These are phyloP conservation scores for Amanita polypyramis DNA, from an alignment of 768 basidiomycete species.

Conservation along the genomic window DNA sequence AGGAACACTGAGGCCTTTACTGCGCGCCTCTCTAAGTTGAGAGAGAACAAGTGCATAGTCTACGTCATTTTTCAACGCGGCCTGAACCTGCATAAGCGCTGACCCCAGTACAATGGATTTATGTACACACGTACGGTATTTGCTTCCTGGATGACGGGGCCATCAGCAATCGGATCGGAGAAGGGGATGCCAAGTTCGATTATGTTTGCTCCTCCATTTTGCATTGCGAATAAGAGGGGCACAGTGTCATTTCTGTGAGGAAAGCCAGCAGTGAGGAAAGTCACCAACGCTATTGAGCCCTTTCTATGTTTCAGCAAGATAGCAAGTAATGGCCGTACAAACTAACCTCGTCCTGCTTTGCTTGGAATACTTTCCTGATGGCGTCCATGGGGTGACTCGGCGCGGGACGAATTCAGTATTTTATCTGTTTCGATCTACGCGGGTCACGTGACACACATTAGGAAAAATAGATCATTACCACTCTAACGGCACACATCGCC, in stretches of 20 bases:
- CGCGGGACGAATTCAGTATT: slow-evolving; percentile 11
- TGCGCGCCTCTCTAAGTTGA: slow-evolving; percentile 68
- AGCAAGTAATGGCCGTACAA: no score
- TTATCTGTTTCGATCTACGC: slow-evolving; percentile 12
- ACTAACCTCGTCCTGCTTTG: slow-evolving; percentile 46
- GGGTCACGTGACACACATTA: slow-evolving; percentile 15
- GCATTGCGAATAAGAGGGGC: slow-evolving; percentile 82
- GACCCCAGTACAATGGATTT: no score
- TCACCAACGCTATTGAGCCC: slow-evolving; percentile 58
- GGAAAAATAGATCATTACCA: not conserved
- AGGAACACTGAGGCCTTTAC: slow-evolving; percentile 74
- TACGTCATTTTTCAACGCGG: slow-evolving; percentile 74
- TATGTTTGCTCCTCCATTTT: slow-evolving; percentile 86
- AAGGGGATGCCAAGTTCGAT: slow-evolving; percentile 95
- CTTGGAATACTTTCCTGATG: slow-evolving; percentile 57
- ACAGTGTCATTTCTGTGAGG: slow-evolving; percentile 75
- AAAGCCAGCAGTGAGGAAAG: slow-evolving; percentile 94
- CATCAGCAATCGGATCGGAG: slow-evolving; percentile 95
- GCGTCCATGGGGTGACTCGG: slow-evolving; percentile 52
- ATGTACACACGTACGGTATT: slow-evolving; percentile 60
- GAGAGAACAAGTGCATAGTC: slow-evolving; percentile 69
- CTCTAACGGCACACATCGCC: not conserved
- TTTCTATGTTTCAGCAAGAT: slow-evolving; percentile 14
- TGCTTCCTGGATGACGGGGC: slow-evolving; percentile 84
- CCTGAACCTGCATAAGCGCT: slow-evolving; percentile 34